These are phyloP conservation scores for Xenosphaeropsis pyriputrescens DNA, from an alignment of 2,329 filamentous ascomycete species.

Conservation along the genomic window DNA sequence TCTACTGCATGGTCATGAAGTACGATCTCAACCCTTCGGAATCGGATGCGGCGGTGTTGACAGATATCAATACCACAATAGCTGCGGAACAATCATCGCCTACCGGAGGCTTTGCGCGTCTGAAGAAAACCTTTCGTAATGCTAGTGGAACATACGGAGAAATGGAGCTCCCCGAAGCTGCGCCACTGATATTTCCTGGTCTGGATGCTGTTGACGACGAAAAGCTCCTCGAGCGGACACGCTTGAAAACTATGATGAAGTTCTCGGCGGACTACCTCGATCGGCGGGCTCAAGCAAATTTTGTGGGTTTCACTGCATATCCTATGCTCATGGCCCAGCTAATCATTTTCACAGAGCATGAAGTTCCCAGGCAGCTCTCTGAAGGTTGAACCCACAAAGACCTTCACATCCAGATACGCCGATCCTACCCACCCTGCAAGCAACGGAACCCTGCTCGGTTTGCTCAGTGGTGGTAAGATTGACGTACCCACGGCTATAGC, in stretches of 20 bases:
- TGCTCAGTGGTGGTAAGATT: conserved; percentile 4
- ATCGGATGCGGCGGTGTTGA: too few relatives aligned
- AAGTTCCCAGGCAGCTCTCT: conserved; percentile 3
- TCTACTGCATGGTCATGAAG: conserved; percentile 36
- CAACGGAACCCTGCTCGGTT: conserved; percentile 19
- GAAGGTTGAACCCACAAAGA: conserved; percentile 2
- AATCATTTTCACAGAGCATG: too few relatives aligned
- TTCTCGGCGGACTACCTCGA: conserved; percentile 7
- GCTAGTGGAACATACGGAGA: conserved; percentile 2
- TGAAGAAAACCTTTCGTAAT: too few relatives aligned
- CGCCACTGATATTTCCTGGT: conserved; percentile 19
- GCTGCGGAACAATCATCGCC: too few relatives aligned
- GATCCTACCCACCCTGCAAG: conserved; percentile 34
- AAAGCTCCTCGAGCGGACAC: conserved; percentile 1
- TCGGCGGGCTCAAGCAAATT: conserved; percentile 6
- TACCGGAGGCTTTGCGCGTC: too few relatives aligned
- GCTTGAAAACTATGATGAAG: conserved; percentile 1
- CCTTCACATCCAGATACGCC: conserved; percentile 30
- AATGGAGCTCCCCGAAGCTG: conserved; percentile 17
- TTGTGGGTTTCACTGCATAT: conserved; percentile 3
- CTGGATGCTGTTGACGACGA: conserved; percentile 3
- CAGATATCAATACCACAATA: too few relatives aligned
- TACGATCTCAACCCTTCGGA: too few relatives aligned
- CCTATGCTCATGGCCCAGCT: too few relatives aligned
- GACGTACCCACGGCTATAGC: too few relatives aligned